Conservation (phyloP, 2,329 filamentous ascomycete species). For the Colletotrichum siamense region DNA sequence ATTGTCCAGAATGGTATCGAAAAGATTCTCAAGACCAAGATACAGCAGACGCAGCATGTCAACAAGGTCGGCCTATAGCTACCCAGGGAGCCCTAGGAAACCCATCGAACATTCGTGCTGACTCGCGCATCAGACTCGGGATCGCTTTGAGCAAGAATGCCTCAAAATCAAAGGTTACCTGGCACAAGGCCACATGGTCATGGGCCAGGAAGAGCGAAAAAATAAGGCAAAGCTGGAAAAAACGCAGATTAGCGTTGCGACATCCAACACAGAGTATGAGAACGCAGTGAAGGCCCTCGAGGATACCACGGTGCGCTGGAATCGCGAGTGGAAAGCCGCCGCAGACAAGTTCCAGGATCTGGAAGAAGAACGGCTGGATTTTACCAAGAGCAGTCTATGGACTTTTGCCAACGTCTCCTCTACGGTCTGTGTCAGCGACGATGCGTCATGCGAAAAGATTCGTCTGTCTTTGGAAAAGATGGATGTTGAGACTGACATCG, state of each 20-base stretch:
- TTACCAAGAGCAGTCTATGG: slow-evolving; percentile 97
- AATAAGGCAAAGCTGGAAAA: slow-evolving; percentile 99
- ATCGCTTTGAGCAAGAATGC: slow-evolving; percentile 97
- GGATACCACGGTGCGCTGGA: slow-evolving; percentile 95
- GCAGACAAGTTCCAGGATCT: slow-evolving; percentile 99
- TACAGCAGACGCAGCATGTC: slow-evolving; percentile 86
- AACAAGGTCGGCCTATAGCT: slow-evolving; percentile 73
- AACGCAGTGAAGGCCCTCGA: slow-evolving; percentile 90
- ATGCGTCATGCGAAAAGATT: slow-evolving; percentile 95
- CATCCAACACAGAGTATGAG: slow-evolving; percentile 93
- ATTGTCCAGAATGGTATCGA: slow-evolving; percentile 95
- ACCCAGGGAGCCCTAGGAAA: background rate
- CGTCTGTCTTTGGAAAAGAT: slow-evolving; percentile 91
- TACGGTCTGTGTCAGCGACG: slow-evolving; percentile 96
- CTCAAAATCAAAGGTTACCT: slow-evolving; percentile 98
- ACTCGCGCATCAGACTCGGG: slow-evolving; percentile 67
- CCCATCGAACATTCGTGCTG: background rate
- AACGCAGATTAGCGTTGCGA: slow-evolving; percentile 93
- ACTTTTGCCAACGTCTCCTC: slow-evolving; percentile 97
- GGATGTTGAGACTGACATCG: slow-evolving; percentile 96
- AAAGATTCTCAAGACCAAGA: slow-evolving; percentile 91
- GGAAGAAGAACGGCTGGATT: slow-evolving; percentile 95
- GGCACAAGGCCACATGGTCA: slow-evolving; percentile 99
- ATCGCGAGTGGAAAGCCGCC: slow-evolving; percentile 96
- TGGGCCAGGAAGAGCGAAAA: slow-evolving; percentile 98